Percentiles rank a stretch among this genome's conserved stretches.
phyloP scores from a whole-genome alignment of 495 filamentous ascomycete species.

The Thermothielavioides terrestris region DNA sequence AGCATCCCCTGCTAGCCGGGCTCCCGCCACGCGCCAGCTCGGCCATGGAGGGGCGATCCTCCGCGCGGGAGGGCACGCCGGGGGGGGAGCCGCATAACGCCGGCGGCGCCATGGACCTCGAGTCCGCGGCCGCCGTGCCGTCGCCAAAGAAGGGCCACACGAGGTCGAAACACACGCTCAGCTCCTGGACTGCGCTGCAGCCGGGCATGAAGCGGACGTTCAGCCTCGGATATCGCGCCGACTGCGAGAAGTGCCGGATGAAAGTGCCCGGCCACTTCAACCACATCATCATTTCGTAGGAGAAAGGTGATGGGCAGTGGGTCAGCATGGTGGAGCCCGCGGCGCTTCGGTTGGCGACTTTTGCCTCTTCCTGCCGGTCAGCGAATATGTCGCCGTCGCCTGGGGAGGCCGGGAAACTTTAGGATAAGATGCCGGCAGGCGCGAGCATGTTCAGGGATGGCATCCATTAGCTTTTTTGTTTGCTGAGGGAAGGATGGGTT shows the following conservation, averaged over 20 bases:
- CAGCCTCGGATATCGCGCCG: conserved; percentile 75
- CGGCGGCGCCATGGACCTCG: conserved; percentile 21
- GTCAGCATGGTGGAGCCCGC: conserved; percentile 6
- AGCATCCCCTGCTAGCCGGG: conserved; percentile 26
- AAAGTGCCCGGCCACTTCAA: conserved; percentile 82
- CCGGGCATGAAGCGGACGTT: conserved; percentile 57
- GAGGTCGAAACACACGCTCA: conserved; percentile 40
- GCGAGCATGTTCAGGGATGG: background rate
- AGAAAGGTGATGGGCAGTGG: conserved; percentile 8
- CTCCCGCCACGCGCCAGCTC: conserved; percentile 16
- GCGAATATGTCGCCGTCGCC: background rate
- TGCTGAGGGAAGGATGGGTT: background rate
- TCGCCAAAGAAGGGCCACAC: conserved; percentile 35
- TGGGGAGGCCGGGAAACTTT: background rate
- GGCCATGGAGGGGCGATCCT: conserved; percentile 6
- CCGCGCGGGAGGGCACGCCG: conserved; percentile 2
- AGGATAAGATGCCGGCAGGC: background rate
- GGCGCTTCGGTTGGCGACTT: conserved; percentile 3
- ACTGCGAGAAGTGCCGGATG: conserved; percentile 76
- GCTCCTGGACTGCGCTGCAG: conserved; percentile 40
- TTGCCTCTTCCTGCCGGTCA: no score
- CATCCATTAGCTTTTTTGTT: no score
- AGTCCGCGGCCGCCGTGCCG: conserved; percentile 26
- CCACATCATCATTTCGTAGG: conserved; percentile 60
- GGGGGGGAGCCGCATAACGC: background rate